Base-by-base conservation (phyloP, 75 land plant species). In the Picea glauca region DNA sequence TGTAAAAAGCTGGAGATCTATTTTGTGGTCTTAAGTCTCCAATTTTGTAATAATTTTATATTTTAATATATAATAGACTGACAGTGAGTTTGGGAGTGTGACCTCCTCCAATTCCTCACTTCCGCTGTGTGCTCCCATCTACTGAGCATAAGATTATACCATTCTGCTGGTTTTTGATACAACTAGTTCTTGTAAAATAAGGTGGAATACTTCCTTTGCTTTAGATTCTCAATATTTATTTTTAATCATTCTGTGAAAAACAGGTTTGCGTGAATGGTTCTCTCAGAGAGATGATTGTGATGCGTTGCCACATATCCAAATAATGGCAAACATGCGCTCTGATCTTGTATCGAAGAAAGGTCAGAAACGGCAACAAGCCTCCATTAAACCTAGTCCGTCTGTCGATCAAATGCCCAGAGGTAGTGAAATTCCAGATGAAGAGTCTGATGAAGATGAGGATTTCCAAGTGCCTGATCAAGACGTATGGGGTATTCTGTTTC, bases 191-290 rank as follows among this genome's bases (percentile, higher is more conserved):
- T 70, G 54, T 70, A 40, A 17, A 70, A 3, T 21, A 68, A 18
- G 0, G 3, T 5, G 5, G 33, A 30, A 17, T n/a, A 6, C 18
- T 68, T 8, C 40, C 46, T 68, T 68, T 68, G 40, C 6, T 38
- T 13, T 20, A 66, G 30, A 5, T 17, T 66, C 9, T 20, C 4
- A 43, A 20, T 43, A 15, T 21, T 68, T 40, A 9, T 43, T 70
- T 43, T 8, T 43, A 3, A 20, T 2, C 1, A 20, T 9, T 12
- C 2, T 70, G 54, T 43, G n/a, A 18, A 38, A 35, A 70, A 70
- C 85, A 95, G 98, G 98, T 40, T 78, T 95, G 77, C 91, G 98
- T 40, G 98, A 95, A 82, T 93, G 89, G 88, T 93, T 93, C 88
- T 77, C 93, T 72, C 93, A 95, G 80, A 84, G 87, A 67, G 98